Evolutionary conservation across 2,329 filamentous ascomycete species (phyloP), one percentile per base, ranked within the genome.

Genomic region (Verticillium tricorpus): DNA sequence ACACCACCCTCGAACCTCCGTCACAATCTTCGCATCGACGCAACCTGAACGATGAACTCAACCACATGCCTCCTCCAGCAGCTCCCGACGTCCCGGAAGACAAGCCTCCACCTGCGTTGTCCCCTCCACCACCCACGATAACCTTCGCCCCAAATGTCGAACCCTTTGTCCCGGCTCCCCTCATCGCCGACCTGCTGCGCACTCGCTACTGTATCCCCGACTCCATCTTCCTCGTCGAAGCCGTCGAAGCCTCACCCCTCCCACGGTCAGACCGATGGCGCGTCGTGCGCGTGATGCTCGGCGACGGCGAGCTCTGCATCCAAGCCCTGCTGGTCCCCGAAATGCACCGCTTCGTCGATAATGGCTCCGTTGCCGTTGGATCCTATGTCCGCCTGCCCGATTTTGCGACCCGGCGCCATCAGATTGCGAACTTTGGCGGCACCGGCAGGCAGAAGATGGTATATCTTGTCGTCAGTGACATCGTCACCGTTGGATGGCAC

Each of bases 251-350:
- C 17, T 63, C 75, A 0, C 68, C 76, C 1, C 70, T 80, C 0
- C 73, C 77, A 1, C 64, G 58, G 14, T 72, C 72, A 28, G 67
- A 65, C 17, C 68, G 74, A 69, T 79, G 79, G 75, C 78, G 81
- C 35, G 73, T 75, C 2, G 67, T 84, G 1, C 75, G 82, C 2
- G 65, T 86, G 12, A 60, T 85, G 0, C 76, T 86, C 0, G 80
- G 82, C 40, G 83, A 86, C 64, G 82, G 83, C 1, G 74, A 80
- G 66, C 69, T 84, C 3, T 85, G 80, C 65, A 76, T 86, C n/a
- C 83, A 86, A 68, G 82, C 81, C 0, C 69, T 86, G 8, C 69
- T 85, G 52, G 70, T 71, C 7, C 71, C 76, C 1, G 76, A 76
- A 56, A 75, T 82, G 71, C 82, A 85, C 58, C 74, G 76, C 4